These are phyloP conservation scores for Botryotinia convoluta DNA, from an alignment of 2,329 filamentous ascomycete genomes.

Conservation along the genomic window DNA sequence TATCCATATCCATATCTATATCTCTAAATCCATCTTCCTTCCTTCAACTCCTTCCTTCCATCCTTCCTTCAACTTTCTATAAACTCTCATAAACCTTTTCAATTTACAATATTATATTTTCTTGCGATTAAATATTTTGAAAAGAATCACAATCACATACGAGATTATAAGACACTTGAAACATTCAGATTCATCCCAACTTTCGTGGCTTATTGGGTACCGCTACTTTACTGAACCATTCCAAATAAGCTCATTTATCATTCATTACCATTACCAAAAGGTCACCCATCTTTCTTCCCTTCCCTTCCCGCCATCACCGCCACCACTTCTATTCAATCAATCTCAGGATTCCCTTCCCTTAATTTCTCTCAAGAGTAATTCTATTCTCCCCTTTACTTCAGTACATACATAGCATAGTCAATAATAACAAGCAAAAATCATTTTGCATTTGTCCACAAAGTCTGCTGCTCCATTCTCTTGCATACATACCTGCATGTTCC, in stretches of 20 bases:
- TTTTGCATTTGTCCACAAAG: slow-evolving; percentile 35
- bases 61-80: background rate
- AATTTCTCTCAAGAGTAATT: slow-evolving; percentile 29
- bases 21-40: background rate
- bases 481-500: slow-evolving; percentile 26
- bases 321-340: background rate
- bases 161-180: background rate
- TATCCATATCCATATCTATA: background rate
- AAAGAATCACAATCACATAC: background rate
- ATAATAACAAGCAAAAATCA: slow-evolving; percentile 43
- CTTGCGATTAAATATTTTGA: background rate
- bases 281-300: slow-evolving; percentile 8
- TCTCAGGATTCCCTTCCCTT: slow-evolving; percentile 26
- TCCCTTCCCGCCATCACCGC: slow-evolving; percentile 21
- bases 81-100: background rate
- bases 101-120: background rate
- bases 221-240: slow-evolving; percentile 11
- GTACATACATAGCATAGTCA: slow-evolving; percentile 51
- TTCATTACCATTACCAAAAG: background rate
- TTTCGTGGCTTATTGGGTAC: slow-evolving; percentile 5
- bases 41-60: background rate
- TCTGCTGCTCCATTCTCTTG: slow-evolving; percentile 36
- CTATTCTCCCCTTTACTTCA: slow-evolving; percentile 32
- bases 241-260: slow-evolving; percentile 21
- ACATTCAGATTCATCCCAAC: background rate